Conservation (phyloP, 2,329 filamentous ascomycete genomes). For the Aspergillus candidus region DNA sequence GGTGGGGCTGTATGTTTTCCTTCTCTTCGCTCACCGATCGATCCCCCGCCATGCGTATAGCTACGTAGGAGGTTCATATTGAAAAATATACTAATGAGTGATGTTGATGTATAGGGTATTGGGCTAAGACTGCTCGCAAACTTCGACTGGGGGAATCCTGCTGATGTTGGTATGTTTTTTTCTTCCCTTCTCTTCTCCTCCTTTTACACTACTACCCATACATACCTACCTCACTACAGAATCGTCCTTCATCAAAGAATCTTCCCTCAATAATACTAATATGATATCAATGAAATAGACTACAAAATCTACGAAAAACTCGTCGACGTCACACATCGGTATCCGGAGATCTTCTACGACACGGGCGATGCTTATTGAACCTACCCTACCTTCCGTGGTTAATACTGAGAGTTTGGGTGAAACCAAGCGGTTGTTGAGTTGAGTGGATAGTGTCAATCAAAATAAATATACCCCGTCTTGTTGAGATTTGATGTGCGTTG, state of each 20-base stretch:
- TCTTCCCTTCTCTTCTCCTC: neutral
- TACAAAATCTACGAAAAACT: slow-evolving; percentile 69
- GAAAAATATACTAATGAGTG: neutral
- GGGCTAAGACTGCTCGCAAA: slow-evolving; percentile 38
- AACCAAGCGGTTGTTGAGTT: too few relatives aligned
- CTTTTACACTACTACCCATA: neutral
- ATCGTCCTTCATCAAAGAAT: too few relatives aligned
- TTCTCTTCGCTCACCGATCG: too few relatives aligned
- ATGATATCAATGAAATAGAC: slow-evolving; percentile 48
- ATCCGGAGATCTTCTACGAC: slow-evolving; percentile 74
- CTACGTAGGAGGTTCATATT: too few relatives aligned
- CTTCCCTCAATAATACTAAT: too few relatives aligned
- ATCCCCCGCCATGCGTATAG: too few relatives aligned
- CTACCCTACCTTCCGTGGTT: neutral
- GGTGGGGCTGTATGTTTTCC: slow-evolving; percentile 34
- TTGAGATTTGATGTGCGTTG: too few relatives aligned
- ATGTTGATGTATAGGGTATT: slow-evolving; percentile 24
- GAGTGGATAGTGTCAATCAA: too few relatives aligned
- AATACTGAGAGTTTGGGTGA: too few relatives aligned
- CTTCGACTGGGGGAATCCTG: slow-evolving; percentile 39
- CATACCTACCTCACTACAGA: too few relatives aligned
- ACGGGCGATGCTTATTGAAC: slow-evolving; percentile 6
- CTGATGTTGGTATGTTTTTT: slow-evolving; percentile 31
- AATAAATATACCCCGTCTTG: too few relatives aligned
- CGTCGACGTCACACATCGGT: slow-evolving; percentile 77